Conservation (phyloP, 305 asterid genomes). For the Solanum hybrid region DNA sequence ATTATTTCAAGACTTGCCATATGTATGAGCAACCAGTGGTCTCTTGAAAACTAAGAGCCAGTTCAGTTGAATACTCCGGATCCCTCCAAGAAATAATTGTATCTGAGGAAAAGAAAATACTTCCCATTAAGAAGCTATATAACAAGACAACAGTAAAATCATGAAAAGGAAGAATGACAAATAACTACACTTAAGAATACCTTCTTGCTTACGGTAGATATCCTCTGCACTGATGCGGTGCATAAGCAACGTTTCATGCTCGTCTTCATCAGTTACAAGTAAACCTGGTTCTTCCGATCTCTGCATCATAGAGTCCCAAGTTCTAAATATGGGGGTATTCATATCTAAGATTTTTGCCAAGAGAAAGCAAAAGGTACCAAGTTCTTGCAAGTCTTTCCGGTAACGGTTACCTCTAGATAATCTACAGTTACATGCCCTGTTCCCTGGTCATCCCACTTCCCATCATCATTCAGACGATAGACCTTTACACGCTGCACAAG, state of each 20-base stretch:
- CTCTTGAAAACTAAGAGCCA: constrained; percentile 72
- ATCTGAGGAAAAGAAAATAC: constrained; percentile 29
- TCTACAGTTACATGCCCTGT: constrained; percentile 95
- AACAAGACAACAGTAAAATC: neutral
- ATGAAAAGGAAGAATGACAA: neutral
- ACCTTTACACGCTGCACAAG: constrained; percentile 81
- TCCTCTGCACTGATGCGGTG: constrained; percentile 91
- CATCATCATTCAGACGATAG: constrained; percentile 83
- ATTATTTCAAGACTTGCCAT: constrained; percentile 54
- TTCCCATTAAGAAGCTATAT: neutral
- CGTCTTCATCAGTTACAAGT: constrained; percentile 81
- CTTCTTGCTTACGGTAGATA: constrained; percentile 95
- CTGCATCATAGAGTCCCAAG: constrained; percentile 27
- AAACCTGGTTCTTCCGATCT: constrained; percentile 81
- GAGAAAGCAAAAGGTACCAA: neutral
- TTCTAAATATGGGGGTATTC: neutral
- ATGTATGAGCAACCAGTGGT: constrained; percentile 83
- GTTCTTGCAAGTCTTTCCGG: neutral
- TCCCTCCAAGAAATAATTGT: constrained; percentile 98
- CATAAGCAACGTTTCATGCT: constrained; percentile 72
- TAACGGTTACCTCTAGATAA: constrained; percentile 62
- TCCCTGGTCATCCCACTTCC: constrained; percentile 99
- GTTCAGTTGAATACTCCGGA: constrained; percentile 79
- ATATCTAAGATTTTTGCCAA: neutral
- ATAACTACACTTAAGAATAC: constrained; percentile 20